phyloP scores from a whole-genome alignment of 2,329 filamentous ascomycete species.

The Trichoderma pleuroti region DNA sequence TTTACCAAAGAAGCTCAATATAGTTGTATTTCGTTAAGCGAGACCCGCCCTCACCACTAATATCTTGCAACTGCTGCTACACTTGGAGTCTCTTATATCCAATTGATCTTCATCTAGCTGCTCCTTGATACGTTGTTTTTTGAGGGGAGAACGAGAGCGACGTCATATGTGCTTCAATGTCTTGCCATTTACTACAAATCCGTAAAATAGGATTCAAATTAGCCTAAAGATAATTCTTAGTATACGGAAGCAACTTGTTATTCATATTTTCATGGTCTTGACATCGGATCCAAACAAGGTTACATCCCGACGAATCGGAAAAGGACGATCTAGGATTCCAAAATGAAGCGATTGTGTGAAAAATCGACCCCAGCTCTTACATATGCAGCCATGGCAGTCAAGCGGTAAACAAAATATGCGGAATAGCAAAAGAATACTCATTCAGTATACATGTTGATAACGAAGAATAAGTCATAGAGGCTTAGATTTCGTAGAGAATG shows the following conservation, averaged over 20 bases:
- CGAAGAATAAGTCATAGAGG: neutral
- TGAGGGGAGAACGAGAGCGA: neutral
- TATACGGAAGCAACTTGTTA: neutral
- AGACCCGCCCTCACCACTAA: neutral
- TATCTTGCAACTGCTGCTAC: neutral
- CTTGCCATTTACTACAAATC: neutral
- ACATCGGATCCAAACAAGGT: neutral
- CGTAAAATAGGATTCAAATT: neutral
- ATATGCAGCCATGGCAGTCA: neutral
- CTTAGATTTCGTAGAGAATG: neutral
- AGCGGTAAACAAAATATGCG: neutral
- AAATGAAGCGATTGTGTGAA: neutral
- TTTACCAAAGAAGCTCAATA: neutral
- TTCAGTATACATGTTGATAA: neutral
- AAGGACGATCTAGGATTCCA: neutral
- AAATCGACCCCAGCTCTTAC: neutral
- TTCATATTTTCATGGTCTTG: neutral
- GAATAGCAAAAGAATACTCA: neutral
- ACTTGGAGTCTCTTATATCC: neutral
- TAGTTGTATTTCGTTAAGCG: neutral
- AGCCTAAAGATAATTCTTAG: neutral
- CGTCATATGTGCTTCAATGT: neutral
- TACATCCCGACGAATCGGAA: constrained; percentile 10
- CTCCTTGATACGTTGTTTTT: neutral
- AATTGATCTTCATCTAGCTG: neutral